These are phyloP conservation scores for Ganoderma boninense DNA, from an alignment of 1,284 basidiomycete genomes.

Conservation along the genomic window DNA sequence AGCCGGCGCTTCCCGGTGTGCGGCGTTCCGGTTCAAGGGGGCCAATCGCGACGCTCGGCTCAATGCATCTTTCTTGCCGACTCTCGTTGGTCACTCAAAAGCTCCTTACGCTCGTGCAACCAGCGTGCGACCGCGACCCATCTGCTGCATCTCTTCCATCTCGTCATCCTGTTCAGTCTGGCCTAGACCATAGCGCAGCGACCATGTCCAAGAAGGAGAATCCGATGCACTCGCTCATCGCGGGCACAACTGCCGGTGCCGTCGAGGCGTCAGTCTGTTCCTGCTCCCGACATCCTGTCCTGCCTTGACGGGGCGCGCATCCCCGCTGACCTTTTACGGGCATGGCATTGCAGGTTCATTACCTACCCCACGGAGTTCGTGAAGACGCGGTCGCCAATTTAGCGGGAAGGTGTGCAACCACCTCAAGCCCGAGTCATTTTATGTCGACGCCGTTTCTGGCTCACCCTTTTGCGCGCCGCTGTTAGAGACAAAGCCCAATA, in stretches of 20 bases:
- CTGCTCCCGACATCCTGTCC: not conserved
- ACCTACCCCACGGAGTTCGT: slow-evolving; percentile 96
- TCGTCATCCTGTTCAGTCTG: not conserved
- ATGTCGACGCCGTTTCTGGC: not conserved
- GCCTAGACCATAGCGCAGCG: not conserved
- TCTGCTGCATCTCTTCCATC: not conserved
- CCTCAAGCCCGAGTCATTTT: not conserved
- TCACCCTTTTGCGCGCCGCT: not conserved
- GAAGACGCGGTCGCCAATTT: slow-evolving; percentile 87
- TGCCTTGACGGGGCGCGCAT: not conserved
- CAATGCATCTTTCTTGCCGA: not conserved
- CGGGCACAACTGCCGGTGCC: slow-evolving; percentile 94
- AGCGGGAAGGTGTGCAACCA: slow-evolving; percentile 69
- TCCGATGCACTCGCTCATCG: slow-evolving; percentile 82
- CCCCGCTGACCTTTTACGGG: not conserved
- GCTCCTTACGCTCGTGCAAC: not conserved
- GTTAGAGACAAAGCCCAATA: slow-evolving; percentile 71
- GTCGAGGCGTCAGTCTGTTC: slow-evolving; percentile 81
- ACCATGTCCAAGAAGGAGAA: slow-evolving; percentile 69
- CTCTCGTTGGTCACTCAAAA: slow-evolving; percentile 8
- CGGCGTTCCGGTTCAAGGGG: not conserved
- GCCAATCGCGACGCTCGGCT: not conserved
- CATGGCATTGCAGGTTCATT: slow-evolving; percentile 58
- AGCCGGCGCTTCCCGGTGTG: not conserved
- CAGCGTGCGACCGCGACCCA: not conserved